These are phyloP conservation scores for Biscutella auriculata DNA, from an alignment of 441 rosid genomes.

Conservation along the genomic window DNA sequence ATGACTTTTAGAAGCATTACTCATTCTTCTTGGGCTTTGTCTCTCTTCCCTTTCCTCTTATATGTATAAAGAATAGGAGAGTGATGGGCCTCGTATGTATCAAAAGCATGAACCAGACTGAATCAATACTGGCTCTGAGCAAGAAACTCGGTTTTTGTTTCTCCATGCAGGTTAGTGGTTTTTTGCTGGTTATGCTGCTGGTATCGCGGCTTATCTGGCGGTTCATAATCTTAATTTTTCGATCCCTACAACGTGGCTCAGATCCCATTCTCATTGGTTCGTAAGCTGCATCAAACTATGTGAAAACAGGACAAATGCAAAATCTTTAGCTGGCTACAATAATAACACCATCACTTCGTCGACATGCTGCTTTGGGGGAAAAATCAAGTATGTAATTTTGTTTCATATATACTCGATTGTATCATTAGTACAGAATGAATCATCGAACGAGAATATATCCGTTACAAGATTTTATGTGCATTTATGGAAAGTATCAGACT, in stretches of 20 bases:
- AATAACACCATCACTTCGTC: slow-evolving; percentile 10
- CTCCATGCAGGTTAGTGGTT: slow-evolving; percentile 65
- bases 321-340: slow-evolving; percentile 1
- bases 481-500: slow-evolving; percentile 13
- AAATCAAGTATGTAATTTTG: not conserved
- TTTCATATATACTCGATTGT: slow-evolving; percentile 14
- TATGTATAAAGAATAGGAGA: no score
- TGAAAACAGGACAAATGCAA: not conserved
- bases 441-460: not conserved
- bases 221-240: slow-evolving; percentile 35
- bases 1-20: no score
- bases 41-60: no score
- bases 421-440: slow-evolving; percentile 7
- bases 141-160: not conserved
- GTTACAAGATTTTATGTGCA: slow-evolving; percentile 6
- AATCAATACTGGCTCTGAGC: not conserved
- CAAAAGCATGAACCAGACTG: not conserved
- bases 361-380: slow-evolving; percentile 9
- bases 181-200: slow-evolving; percentile 91
- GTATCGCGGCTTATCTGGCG: slow-evolving; percentile 67
- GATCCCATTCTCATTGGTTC: slow-evolving; percentile 66
- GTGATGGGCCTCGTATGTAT: no score
- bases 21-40: no score
- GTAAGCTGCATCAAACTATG: slow-evolving; percentile 8
- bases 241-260: slow-evolving; percentile 66